Evolutionary conservation across 495 filamentous ascomycete genomes (phyloP), one percentile per base, ranked within the genome.

Genomic region (Hypoxylon crocopeplum): DNA sequence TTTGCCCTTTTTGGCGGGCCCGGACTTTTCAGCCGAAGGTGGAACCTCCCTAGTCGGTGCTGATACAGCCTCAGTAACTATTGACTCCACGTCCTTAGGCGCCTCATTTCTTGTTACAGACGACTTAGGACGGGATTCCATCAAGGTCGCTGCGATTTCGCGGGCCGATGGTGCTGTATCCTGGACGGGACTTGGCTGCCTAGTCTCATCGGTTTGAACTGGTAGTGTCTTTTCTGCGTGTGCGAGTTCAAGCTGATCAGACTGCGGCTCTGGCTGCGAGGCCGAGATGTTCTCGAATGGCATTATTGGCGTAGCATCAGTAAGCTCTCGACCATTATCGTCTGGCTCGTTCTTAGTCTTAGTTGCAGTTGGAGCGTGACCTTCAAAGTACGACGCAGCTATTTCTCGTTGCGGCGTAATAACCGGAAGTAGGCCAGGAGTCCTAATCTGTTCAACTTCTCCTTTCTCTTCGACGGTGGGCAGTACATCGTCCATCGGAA

Each of bases 1-100:
- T 46, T 73, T 69, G 24, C 52, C 50, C 42, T 66, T 69, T 53
- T 66, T 41, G 21, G 54, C 59, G 22, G 45, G 61, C 12, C 65
- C 67, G 44, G 66, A 68, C 47, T 73, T 70, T 42, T 69, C 52
- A 21, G 59, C 47, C 38, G 65, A 29, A 24, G 64, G 15, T 29
- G 64, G 34, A 39, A 61, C 71, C 7, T 67, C 76, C 12, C 61
- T 59, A 11, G 65, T 53, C 11, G 67, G 66, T 24, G 50, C 39
- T 8, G 66, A 63, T 22, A 56, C 56, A 24, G 22, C 33, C 10
- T 67, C 62, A 3, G 62, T 54, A 16, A 40, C 62, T 20, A 56
- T 61, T 17, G 45, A 33, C 24, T 63, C 69, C 1, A 32, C 41
- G 7, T n/a, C n/a, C n/a, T n/a, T n/a, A n/a, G n/a, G n/a, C n/a